Conservation (phyloP, 352 stramenopile genomes). For the Halophytophthora polymorphica region DNA sequence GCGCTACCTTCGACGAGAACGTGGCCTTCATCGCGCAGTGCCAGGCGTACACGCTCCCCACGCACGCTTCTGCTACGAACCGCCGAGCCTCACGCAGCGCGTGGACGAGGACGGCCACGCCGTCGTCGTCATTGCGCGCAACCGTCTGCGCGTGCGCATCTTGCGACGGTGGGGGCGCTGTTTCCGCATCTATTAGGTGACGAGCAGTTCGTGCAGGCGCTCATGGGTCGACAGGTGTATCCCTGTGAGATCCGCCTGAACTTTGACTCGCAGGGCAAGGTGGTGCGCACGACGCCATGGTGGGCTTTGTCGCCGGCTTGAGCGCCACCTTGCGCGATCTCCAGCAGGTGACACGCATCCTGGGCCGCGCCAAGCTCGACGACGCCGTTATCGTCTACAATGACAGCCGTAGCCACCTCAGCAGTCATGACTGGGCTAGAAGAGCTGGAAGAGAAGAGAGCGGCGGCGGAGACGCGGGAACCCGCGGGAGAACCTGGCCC, state of each 20-base stretch:
- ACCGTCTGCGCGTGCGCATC: conserved; percentile 17
- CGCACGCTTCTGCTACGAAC: conserved; percentile 7
- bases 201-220: conserved; percentile 28
- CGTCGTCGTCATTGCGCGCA: conserved; percentile 10
- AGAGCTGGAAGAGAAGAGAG: conserved; percentile 1
- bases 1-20: conserved; percentile 9
- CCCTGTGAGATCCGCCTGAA: conserved; percentile 24
- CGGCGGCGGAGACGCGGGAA: background rate
- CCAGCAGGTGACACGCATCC: conserved; percentile 10
- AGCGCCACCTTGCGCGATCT: conserved; percentile 53
- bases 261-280: conserved; percentile 22
- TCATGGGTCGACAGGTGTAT: conserved; percentile 32
- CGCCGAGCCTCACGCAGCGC: conserved; percentile 11
- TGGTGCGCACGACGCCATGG: conserved; percentile 30
- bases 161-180: conserved; percentile 21
- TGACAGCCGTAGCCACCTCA: background rate
- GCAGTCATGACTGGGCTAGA: background rate
- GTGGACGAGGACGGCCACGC: conserved; percentile 6
- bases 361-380: conserved; percentile 15
- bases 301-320: conserved; percentile 41
- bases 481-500: too few species aligned
- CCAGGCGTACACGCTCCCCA: conserved; percentile 16
- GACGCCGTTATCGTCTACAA: conserved; percentile 13
- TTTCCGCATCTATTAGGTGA: conserved; percentile 37
- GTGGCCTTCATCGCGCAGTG: conserved; percentile 19